Base-by-base conservation (phyloP, 805 yeast species). In the Pichia cabralensis region DNA sequence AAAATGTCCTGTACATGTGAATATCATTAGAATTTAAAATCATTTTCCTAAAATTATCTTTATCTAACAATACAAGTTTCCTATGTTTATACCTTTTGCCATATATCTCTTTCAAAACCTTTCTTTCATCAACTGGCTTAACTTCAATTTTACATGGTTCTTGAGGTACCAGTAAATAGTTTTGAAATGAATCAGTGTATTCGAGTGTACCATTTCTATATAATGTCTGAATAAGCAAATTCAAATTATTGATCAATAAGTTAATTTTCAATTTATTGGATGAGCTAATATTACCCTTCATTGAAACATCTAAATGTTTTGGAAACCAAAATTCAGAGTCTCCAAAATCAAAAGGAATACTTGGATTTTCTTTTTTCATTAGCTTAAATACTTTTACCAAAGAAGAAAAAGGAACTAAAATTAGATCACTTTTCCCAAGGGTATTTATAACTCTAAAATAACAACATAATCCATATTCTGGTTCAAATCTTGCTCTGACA, bases 221-320 rank as follows among this genome's bases (percentile, higher is more conserved):
- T 4, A 76, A 41, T n/a, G 62, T 50, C 14, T 63, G 53, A 11
- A 80, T 48, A 23, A 76, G 56, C 7, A 66, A 42, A 43, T 78
- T 78, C 23, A 78, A 42, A 23, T 60, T 55, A 24, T 65, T 62
- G 15, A 74, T 50, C 23, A 71, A 53, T 22, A 68, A 60, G 43
- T 74, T 74, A 23, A 70, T 44, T 30, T 65, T 61, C 28, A 64
- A 48, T 43, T 74, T 75, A 41, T 63, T 64, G 2, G 50, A 48
- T 32, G 48, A 50, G 49, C 45, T 41, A 7, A 53, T 38, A 25
- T 50, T 55, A 3, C 46, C 47, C 14, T 40, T 40, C 36, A 47
- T 48, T 5, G 31, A 35, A 17, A 49, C 40, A 12, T 43, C 45
- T 9, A 42, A 37, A 13, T 37, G 44, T n/a, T 31, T 37, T 0